Evolutionary conservation across 169 alveolate genomes (phyloP).

Genomic region (Plasmodium fragile): DNA sequence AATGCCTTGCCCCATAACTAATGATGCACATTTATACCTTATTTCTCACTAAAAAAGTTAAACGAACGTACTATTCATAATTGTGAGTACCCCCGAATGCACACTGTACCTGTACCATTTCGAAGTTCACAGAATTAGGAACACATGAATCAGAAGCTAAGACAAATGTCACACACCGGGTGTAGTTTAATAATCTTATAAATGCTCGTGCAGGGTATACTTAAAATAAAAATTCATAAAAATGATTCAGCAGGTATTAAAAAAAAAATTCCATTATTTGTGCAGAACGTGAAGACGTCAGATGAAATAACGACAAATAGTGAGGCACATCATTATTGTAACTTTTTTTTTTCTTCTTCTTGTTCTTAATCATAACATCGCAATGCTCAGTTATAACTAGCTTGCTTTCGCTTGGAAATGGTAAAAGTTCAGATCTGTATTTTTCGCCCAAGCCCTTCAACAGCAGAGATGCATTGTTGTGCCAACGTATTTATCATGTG

Average conservation of each 20-base stretch:
- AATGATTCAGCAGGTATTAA: background rate
- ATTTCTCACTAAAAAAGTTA: background rate
- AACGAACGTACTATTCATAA: background rate
- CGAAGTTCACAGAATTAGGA: background rate
- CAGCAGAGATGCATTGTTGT: background rate
- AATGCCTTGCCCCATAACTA: background rate
- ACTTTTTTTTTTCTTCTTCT: background rate
- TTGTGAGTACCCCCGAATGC: background rate
- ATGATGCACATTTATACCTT: background rate
- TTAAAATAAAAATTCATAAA: background rate
- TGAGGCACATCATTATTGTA: background rate
- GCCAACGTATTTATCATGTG: background rate
- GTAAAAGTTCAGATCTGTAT: background rate
- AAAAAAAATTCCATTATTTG: background rate
- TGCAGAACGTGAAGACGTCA: background rate
- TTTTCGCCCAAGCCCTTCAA: background rate
- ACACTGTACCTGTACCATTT: background rate
- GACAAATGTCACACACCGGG: background rate
- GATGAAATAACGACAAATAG: background rate
- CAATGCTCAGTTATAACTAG: background rate
- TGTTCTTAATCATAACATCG: background rate
- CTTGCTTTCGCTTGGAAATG: background rate
- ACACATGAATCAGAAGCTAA: background rate
- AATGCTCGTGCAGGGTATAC: background rate
- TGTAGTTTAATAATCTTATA: background rate